A percentile compares a stretch with the other conserved stretches of the same genome.
Evolutionary conservation across 2,329 filamentous ascomycete species (phyloP).

Genomic region (Cryphonectria parasitica): DNA sequence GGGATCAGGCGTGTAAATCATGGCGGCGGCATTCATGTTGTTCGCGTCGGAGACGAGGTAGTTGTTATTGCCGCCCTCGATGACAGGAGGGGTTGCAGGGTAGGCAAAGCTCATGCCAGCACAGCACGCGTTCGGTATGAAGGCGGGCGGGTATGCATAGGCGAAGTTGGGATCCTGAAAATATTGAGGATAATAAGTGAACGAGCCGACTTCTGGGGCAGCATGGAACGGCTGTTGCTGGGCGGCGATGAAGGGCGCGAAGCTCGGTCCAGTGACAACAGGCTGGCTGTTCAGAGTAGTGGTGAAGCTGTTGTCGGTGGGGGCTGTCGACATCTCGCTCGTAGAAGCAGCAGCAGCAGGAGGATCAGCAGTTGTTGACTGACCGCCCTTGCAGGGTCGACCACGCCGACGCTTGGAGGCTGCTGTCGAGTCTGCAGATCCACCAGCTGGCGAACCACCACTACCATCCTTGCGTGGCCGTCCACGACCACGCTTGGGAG

Average conservation of each 20-base stretch:
- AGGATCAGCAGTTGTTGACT: neutral
- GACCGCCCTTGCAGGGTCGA: neutral
- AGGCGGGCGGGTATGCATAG: neutral
- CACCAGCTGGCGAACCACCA: neutral
- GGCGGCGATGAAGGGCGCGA: too few species aligned
- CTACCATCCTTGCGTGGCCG: neutral
- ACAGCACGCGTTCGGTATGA: neutral
- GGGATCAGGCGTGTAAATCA: neutral
- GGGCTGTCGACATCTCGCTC: neutral
- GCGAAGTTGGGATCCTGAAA: neutral
- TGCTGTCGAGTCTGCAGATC: neutral
- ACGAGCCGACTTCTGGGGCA: too few species aligned
- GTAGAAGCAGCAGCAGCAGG: neutral
- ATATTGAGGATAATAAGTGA: too few species aligned
- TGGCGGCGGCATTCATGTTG: neutral
- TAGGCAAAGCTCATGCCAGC: neutral
- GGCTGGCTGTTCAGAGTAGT: neutral
- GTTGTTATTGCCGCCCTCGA: neutral
- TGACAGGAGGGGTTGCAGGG: neutral
- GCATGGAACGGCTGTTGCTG: too few species aligned
- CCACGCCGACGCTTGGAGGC: neutral
- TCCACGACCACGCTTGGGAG: neutral
- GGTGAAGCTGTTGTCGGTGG: neutral
- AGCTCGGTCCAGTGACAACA: neutral
- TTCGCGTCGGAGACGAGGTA: neutral